Evolutionary conservation across 2,329 filamentous ascomycete genomes (phyloP).

Genomic region (Dryadomyces quercivorus): DNA sequence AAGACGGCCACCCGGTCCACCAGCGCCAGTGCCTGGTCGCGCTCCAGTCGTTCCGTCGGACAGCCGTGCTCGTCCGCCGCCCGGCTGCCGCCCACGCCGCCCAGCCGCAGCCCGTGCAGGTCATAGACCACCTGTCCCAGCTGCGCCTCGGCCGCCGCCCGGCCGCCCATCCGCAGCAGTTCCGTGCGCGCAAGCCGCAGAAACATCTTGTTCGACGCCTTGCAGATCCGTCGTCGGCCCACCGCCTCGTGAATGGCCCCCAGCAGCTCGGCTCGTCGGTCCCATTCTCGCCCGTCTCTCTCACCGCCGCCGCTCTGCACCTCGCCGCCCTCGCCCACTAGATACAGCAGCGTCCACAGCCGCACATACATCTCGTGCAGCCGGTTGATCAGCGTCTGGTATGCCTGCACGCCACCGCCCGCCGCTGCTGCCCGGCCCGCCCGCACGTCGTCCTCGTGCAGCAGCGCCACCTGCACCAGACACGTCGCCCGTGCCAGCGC

Average conservation of each 20-base stretch:
- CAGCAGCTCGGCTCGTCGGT: constrained; percentile 53
- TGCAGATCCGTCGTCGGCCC: constrained; percentile 76
- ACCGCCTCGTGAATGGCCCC: constrained; percentile 73
- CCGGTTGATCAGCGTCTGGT: constrained; percentile 49
- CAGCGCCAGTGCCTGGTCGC: constrained; percentile 65
- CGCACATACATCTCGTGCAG: constrained; percentile 80
- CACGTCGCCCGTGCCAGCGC: constrained; percentile 60
- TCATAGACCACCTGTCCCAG: constrained; percentile 77
- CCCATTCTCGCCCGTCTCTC: neutral
- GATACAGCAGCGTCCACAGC: constrained; percentile 79
- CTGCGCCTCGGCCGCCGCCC: constrained; percentile 77
- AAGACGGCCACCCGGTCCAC: constrained; percentile 75
- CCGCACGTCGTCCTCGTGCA: constrained; percentile 78
- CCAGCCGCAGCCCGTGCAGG: constrained; percentile 68
- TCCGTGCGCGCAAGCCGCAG: constrained; percentile 82
- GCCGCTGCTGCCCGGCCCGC: constrained; percentile 44
- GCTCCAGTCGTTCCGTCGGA: constrained; percentile 63
- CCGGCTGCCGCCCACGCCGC: constrained; percentile 41
- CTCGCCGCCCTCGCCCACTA: constrained; percentile 30
- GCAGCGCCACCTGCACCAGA: constrained; percentile 64
- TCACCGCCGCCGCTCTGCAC: neutral
- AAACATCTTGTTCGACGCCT: constrained; percentile 73
- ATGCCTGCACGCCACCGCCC: constrained; percentile 43
- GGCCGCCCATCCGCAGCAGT: constrained; percentile 60
- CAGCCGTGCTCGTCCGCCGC: constrained; percentile 71